Percentiles rank a stretch among this genome's conserved stretches.
phyloP scores from a whole-genome alignment of 2,329 filamentous ascomycete species.

The Paecilomyces dactylethromorphus region DNA sequence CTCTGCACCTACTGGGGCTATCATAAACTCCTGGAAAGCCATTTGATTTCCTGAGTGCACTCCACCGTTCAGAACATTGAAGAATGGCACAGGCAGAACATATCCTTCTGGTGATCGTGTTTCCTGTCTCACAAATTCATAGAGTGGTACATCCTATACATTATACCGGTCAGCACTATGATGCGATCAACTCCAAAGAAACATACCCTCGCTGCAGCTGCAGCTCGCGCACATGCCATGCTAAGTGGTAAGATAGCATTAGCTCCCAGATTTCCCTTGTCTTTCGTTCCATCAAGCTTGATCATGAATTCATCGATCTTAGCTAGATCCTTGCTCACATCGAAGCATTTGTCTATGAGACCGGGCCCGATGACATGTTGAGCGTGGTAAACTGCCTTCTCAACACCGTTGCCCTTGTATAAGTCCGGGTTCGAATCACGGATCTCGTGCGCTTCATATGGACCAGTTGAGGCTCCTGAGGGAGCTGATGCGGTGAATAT shows the following conservation, averaged over 20 bases:
- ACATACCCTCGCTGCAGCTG: constrained; percentile 45
- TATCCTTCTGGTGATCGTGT: constrained; percentile 48
- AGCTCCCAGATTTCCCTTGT: constrained; percentile 54
- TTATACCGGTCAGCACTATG: background rate
- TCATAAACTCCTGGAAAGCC: constrained; percentile 43
- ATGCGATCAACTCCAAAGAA: background rate
- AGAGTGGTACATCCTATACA: constrained; percentile 45
- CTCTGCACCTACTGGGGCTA: constrained; percentile 7
- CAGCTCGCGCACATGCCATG: constrained; percentile 54
- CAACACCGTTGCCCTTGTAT: constrained; percentile 51
- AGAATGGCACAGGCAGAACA: constrained; percentile 52
- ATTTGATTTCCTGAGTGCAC: constrained; percentile 34
- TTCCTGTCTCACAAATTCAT: constrained; percentile 51
- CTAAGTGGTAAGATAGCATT: constrained; percentile 56
- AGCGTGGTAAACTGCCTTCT: constrained; percentile 51
- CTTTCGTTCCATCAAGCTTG: constrained; percentile 51
- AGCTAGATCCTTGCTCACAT: constrained; percentile 47
- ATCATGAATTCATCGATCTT: constrained; percentile 49
- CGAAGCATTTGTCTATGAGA: constrained; percentile 47
- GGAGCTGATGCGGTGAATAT: constrained; percentile 25
- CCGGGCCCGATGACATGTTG: constrained; percentile 49
- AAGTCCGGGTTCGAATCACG: constrained; percentile 46
- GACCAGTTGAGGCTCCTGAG: constrained; percentile 28
- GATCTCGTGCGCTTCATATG: constrained; percentile 28
- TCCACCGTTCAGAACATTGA: constrained; percentile 53